Evolutionary conservation across 2,329 filamentous ascomycete genomes (phyloP).

Genomic region (Didymosphaeria variabile): DNA sequence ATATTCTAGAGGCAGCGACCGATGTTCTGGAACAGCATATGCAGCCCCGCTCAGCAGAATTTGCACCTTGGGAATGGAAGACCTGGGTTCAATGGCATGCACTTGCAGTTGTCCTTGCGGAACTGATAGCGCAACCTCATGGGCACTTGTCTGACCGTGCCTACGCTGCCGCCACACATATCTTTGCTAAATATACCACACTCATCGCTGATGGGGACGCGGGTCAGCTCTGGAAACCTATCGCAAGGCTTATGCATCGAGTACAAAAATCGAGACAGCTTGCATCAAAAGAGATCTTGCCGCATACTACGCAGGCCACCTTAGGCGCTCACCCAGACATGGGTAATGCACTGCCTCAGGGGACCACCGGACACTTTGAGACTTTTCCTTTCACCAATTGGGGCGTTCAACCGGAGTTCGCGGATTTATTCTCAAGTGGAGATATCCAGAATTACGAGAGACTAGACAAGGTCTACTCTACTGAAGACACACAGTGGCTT

Average conservation of each 20-base stretch:
- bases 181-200: conserved; percentile 16
- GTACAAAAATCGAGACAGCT: conserved; percentile 10
- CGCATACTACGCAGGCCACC: neutral
- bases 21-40: conserved; percentile 19
- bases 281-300: neutral
- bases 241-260: conserved; percentile 23
- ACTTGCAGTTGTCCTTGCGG: conserved; percentile 24
- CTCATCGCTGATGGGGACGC: conserved; percentile 22
- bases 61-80: conserved; percentile 25
- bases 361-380: neutral
- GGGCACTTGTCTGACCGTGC: conserved; percentile 12
- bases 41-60: conserved; percentile 9
- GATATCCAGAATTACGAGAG: neutral
- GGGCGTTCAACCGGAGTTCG: neutral
- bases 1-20: conserved; percentile 15
- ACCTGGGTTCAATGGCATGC: conserved; percentile 28
- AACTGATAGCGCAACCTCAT: conserved; percentile 10
- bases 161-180: conserved; percentile 10
- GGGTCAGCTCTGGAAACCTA: conserved; percentile 26
- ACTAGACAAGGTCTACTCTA: neutral
- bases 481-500: neutral
- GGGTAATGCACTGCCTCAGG: neutral
- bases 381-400: neutral
- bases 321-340: neutral
- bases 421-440: neutral